Evolutionary conservation across 495 filamentous ascomycete species (phyloP).

Genomic region (Penicillium soppii): DNA sequence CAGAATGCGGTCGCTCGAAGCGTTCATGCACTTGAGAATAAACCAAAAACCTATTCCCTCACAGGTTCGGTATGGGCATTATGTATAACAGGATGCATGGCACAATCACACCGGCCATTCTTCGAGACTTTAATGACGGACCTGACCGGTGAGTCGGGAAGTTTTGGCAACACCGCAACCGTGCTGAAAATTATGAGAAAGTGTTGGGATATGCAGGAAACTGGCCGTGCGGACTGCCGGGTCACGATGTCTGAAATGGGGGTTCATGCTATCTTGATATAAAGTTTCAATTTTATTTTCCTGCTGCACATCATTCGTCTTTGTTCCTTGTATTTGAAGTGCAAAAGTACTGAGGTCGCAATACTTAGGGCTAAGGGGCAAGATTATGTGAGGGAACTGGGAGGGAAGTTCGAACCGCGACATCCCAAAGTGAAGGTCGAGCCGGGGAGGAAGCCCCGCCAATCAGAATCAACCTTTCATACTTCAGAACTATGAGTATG

Average conservation of each 20-base stretch:
- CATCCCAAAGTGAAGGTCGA: neutral
- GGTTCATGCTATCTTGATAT: conserved; percentile 1
- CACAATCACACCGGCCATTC: conserved; percentile 1
- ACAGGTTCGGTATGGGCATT: conserved; percentile 5
- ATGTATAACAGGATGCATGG: conserved; percentile 4
- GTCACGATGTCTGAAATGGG: conserved; percentile 4
- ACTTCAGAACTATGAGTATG: neutral
- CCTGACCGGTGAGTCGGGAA: neutral
- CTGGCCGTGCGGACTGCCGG: neutral
- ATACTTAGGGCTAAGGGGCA: neutral
- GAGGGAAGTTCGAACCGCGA: neutral
- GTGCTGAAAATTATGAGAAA: conserved; percentile 3
- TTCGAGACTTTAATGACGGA: conserved; percentile 3
- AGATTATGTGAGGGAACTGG: neutral
- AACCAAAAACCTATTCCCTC: neutral
- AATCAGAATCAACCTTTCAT: neutral
- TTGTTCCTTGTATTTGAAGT: too few species aligned
- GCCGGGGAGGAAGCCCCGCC: neutral
- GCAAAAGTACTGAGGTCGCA: too few species aligned
- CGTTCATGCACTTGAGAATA: neutral
- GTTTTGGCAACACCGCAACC: conserved; percentile 1
- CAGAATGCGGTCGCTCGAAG: neutral
- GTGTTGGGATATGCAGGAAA: conserved; percentile 4
- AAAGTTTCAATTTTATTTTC: neutral
- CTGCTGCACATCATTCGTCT: too few species aligned